A percentile compares a stretch with the other conserved stretches of the same genome.
Evolutionary conservation across 2,329 filamentous ascomycete species (phyloP).

Genomic region (Fusarium praegraminearum): DNA sequence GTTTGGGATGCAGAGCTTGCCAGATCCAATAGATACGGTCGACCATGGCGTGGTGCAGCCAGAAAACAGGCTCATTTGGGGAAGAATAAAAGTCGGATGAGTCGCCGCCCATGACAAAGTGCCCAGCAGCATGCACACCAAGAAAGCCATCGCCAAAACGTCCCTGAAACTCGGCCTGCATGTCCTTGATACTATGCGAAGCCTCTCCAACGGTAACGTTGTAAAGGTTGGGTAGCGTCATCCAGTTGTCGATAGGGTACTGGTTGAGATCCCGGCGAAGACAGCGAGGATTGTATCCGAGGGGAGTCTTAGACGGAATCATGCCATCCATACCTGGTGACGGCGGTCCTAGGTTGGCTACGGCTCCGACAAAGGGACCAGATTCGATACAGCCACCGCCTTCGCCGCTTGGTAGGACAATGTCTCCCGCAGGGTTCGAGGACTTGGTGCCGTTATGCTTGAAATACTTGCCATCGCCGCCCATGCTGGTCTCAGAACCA

Average conservation of each 20-base stretch:
- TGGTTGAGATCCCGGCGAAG: conserved; percentile 1
- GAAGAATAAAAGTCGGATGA: conserved; percentile 22
- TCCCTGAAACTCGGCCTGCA: conserved; percentile 18
- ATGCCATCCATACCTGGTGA: conserved; percentile 14
- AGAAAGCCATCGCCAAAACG: conserved; percentile 7
- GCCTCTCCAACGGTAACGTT: conserved; percentile 6
- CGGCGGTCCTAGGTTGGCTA: conserved; percentile 5
- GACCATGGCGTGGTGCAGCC: conserved; percentile 17
- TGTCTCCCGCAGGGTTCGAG: neutral
- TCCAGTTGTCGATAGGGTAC: conserved; percentile 6
- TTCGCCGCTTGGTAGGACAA: neutral
- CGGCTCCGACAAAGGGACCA: neutral
- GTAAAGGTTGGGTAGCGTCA: neutral
- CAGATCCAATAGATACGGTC: conserved; percentile 20
- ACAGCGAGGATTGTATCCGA: conserved; percentile 8
- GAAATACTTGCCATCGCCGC: conserved; percentile 15
- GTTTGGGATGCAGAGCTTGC: conserved; percentile 11
- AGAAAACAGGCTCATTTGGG: conserved; percentile 11
- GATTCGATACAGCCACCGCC: conserved; percentile 6
- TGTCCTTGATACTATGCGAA: neutral
- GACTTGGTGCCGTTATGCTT: conserved; percentile 10
- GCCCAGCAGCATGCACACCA: conserved; percentile 8
- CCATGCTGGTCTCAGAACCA: conserved; percentile 15
- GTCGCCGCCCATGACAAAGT: conserved; percentile 11
- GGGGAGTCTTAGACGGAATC: neutral